Evolutionary conservation across 2,329 filamentous ascomycete species (phyloP).

Genomic region (Exophiala calicioides): DNA sequence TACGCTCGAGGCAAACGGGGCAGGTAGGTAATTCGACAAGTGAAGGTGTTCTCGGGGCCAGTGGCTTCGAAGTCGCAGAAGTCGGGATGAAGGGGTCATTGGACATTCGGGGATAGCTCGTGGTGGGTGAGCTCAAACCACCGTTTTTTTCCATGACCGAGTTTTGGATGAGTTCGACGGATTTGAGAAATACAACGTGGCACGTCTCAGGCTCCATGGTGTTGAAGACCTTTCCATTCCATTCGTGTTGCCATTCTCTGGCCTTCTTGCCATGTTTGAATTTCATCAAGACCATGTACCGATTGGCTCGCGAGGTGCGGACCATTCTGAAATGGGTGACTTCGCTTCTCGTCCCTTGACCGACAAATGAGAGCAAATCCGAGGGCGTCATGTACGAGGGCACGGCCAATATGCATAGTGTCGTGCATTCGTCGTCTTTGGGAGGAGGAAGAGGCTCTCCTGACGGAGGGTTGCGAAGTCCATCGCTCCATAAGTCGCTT

Average conservation of each 20-base stretch:
- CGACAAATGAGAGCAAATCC: constrained; percentile 88
- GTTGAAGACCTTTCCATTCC: constrained; percentile 92
- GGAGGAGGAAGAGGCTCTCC: constrained; percentile 25
- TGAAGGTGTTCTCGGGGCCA: constrained; percentile 76
- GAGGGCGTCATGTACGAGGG: constrained; percentile 90
- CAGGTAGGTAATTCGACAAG: constrained; percentile 92
- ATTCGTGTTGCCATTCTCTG: constrained; percentile 76
- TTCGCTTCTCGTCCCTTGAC: constrained; percentile 78
- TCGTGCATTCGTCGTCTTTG: constrained; percentile 71
- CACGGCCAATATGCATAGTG: constrained; percentile 89
- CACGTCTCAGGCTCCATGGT: constrained; percentile 93
- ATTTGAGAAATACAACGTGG: constrained; percentile 91
- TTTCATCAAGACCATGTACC: constrained; percentile 95
- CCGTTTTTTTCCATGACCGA: constrained; percentile 34
- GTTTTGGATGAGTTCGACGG: constrained; percentile 78
- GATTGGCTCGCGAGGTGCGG: constrained; percentile 81
- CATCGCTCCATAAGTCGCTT: constrained; percentile 31
- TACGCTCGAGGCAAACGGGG: constrained; percentile 92
- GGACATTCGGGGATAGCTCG: constrained; percentile 61
- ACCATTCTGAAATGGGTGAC: constrained; percentile 96
- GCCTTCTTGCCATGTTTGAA: constrained; percentile 76
- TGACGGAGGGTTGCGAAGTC: constrained; percentile 19
- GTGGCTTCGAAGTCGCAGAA: constrained; percentile 59
- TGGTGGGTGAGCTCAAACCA: constrained; percentile 36
- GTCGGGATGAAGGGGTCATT: constrained; percentile 64